Percentiles rank a stretch among this genome's conserved stretches.
Evolutionary conservation across 192 early-diverging fungal genomes (phyloP).

Genomic region (Radiomyces spectabilis): DNA sequence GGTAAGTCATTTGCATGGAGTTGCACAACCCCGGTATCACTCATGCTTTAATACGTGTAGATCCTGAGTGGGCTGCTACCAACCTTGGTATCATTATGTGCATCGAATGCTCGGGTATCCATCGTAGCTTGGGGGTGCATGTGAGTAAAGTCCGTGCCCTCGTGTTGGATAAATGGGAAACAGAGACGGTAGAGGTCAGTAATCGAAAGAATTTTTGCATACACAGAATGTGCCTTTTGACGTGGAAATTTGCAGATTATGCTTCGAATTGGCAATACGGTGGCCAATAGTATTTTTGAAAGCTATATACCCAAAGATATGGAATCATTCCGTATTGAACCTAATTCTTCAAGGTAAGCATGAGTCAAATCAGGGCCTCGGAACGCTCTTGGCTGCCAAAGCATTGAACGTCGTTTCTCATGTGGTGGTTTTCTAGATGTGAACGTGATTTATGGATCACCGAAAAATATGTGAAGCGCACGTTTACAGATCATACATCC

Average conservation of each 20-base stretch:
- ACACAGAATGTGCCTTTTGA: too few species aligned
- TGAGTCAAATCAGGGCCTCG: not conserved
- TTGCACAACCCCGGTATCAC: too few species aligned
- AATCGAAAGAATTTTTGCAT: too few species aligned
- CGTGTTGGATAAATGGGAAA: slow-evolving; percentile 82
- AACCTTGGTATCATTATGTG: slow-evolving; percentile 78
- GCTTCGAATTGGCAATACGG: slow-evolving; percentile 70
- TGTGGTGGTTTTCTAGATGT: slow-evolving; percentile 30
- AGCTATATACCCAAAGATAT: slow-evolving; percentile 30
- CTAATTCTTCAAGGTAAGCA: slow-evolving; percentile 34
- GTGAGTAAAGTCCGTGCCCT: slow-evolving; percentile 82
- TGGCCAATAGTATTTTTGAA: slow-evolving; percentile 59
- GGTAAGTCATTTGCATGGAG: too few species aligned
- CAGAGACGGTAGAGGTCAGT: slow-evolving; percentile 53
- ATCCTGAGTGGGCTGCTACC: slow-evolving; percentile 81
- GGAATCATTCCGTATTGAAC: slow-evolving; percentile 32
- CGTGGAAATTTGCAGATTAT: slow-evolving; percentile 46
- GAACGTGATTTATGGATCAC: slow-evolving; percentile 52
- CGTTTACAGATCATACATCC: slow-evolving; percentile 29
- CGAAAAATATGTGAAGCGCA: slow-evolving; percentile 61
- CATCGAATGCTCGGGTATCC: slow-evolving; percentile 88
- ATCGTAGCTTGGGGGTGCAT: slow-evolving; percentile 85
- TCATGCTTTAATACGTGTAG: slow-evolving; percentile 9
- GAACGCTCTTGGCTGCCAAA: too few species aligned
- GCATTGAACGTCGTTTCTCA: too few species aligned